Conservation (phyloP, 768 basidiomycete genomes). For the Cubamyces sp. region DNA sequence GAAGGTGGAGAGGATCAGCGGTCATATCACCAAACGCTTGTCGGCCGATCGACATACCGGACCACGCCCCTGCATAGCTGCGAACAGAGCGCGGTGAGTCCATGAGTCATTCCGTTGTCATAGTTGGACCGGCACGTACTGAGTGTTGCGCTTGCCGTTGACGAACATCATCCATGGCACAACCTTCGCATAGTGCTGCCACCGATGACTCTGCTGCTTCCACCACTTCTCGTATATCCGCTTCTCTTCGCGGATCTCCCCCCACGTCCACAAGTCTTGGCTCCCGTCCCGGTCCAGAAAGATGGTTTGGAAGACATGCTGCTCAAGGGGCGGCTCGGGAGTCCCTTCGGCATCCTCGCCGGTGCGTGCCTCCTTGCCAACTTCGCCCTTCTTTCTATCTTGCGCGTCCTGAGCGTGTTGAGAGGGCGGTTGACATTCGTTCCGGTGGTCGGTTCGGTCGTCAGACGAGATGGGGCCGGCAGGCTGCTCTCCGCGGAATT, state of each 20-base stretch:
- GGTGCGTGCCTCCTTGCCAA: conserved; percentile 22
- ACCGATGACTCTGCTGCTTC: conserved; percentile 57
- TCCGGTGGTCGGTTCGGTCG: conserved; percentile 27
- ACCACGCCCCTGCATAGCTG: conserved; percentile 39
- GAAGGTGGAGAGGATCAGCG: neutral
- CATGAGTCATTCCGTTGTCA: neutral
- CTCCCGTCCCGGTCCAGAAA: conserved; percentile 49
- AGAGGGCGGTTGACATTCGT: conserved; percentile 25
- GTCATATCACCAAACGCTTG: neutral
- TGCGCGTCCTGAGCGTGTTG: conserved; percentile 14
- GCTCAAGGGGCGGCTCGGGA: conserved; percentile 38
- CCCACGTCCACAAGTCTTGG: conserved; percentile 45
- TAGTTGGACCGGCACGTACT: conserved; percentile 25
- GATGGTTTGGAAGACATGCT: conserved; percentile 55
- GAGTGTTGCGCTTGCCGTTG: conserved; percentile 42
- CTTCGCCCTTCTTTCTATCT: conserved; percentile 12
- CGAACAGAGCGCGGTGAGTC: neutral
- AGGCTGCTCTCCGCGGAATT: conserved; percentile 41
- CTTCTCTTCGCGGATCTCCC: conserved; percentile 43
- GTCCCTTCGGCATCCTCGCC: conserved; percentile 27
- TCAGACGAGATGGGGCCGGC: conserved; percentile 27
- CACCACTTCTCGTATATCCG: conserved; percentile 52
- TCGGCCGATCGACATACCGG: conserved; percentile 26
- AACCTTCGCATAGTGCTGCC: conserved; percentile 46
- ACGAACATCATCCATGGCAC: conserved; percentile 46